These are phyloP conservation scores for Fusarium lateritium DNA, from an alignment of 2,329 filamentous ascomycete species.

Conservation along the genomic window DNA sequence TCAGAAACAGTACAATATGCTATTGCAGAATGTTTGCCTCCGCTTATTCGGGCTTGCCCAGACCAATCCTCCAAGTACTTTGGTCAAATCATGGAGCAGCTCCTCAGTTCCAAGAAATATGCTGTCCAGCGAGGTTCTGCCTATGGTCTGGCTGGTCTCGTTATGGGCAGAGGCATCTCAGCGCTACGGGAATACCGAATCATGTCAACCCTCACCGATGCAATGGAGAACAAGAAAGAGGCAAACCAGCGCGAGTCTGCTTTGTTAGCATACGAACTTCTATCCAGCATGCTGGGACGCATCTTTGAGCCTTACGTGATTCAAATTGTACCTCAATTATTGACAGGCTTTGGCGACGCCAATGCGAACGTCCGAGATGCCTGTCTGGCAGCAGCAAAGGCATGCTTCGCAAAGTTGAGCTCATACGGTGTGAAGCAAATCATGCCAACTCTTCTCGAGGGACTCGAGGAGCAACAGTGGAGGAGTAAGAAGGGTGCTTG, in stretches of 20 bases:
- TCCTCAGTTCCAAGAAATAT: slow-evolving; percentile 92
- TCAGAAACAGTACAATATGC: slow-evolving; percentile 98
- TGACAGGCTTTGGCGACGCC: slow-evolving; percentile 89
- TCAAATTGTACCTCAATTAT: slow-evolving; percentile 91
- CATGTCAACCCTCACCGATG: slow-evolving; percentile 83
- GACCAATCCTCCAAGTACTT: slow-evolving; percentile 86
- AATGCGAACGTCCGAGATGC: slow-evolving; percentile 93
- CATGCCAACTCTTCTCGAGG: slow-evolving; percentile 89
- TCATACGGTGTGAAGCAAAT: slow-evolving; percentile 97
- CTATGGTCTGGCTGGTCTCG: slow-evolving; percentile 92
- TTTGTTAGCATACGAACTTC: slow-evolving; percentile 89
- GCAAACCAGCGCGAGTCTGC: slow-evolving; percentile 89
- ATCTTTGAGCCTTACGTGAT: slow-evolving; percentile 98
- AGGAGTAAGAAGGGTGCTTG: slow-evolving; percentile 98
- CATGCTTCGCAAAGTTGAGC: slow-evolving; percentile 92
- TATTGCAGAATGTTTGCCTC: slow-evolving; percentile 92
- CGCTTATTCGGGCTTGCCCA: slow-evolving; percentile 85
- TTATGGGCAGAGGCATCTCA: slow-evolving; percentile 88
- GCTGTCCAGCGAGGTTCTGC: slow-evolving; percentile 93
- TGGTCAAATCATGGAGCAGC: slow-evolving; percentile 82
- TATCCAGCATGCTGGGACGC: slow-evolving; percentile 87
- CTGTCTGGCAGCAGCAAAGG: slow-evolving; percentile 92
- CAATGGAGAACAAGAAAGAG: slow-evolving; percentile 96
- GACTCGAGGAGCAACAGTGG: slow-evolving; percentile 96
- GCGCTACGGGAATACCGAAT: slow-evolving; percentile 89